Conservation (phyloP, 1,139 yeast genomes). For the Scheffersomyces insectosa region DNA sequence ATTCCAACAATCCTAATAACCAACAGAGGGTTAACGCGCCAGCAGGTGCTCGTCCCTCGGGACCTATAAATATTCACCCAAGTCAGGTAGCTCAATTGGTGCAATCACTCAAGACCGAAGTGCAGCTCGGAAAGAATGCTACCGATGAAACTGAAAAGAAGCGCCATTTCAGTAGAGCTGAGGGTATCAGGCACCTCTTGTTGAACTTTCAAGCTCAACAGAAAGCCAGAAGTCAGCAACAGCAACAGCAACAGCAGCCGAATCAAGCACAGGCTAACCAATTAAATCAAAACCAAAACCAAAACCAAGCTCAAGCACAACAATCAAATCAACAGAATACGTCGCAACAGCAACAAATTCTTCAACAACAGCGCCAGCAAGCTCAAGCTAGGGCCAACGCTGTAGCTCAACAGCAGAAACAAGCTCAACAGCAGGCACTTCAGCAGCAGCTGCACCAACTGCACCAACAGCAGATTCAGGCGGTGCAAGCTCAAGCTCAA, state of each 20-base stretch:
- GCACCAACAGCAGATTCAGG: constrained; percentile 5
- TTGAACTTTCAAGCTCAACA: constrained; percentile 45
- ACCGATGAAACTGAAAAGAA: constrained; percentile 58
- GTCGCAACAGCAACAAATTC: constrained; percentile 5
- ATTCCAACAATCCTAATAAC: no score
- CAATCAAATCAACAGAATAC: constrained; percentile 2
- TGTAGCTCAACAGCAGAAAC: constrained; percentile 5
- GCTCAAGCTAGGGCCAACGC: background rate
- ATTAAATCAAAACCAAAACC: constrained; percentile 1
- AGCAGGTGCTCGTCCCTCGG: no score
- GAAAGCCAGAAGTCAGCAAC: constrained; percentile 19
- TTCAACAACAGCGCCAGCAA: constrained; percentile 6
- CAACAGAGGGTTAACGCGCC: no score
- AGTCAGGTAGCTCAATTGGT: constrained; percentile 64
- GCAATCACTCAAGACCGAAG: constrained; percentile 58
- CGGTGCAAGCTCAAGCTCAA: constrained; percentile 3
- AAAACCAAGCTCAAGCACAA: constrained; percentile 2
- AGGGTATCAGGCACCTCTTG: constrained; percentile 56
- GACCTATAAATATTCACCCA: constrained; percentile 44
- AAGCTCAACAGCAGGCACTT: constrained; percentile 3
- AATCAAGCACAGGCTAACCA: constrained; percentile 3
- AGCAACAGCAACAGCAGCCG: constrained; percentile 7
- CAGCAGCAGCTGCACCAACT: constrained; percentile 3
- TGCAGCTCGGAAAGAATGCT: constrained; percentile 59
- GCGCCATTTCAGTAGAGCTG: constrained; percentile 67